Percentiles rank a stretch among this genome's conserved stretches.
Conservation (phyloP, 2,329 filamentous ascomycete species). For the Fusarium proliferatum region DNA sequence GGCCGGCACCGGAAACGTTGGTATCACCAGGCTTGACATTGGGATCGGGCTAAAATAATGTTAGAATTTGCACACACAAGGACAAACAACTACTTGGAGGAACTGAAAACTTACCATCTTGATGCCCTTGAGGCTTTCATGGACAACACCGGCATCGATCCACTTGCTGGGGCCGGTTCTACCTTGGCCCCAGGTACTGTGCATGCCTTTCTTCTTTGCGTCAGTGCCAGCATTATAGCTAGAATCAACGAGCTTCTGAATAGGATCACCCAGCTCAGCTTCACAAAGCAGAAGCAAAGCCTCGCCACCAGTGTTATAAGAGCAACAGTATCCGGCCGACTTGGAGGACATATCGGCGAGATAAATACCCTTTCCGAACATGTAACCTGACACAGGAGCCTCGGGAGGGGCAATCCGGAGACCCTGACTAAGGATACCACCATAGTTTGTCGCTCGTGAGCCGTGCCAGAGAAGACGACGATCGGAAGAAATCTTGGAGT, state of each 20-base stretch:
- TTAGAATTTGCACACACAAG: not conserved
- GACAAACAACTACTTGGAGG: not conserved
- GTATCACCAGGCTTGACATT: constrained; percentile 60
- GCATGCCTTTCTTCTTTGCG: constrained; percentile 68
- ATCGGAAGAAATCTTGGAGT: constrained; percentile 67
- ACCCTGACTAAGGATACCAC: constrained; percentile 87
- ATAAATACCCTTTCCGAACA: constrained; percentile 93
- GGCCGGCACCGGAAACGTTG: constrained; percentile 55
- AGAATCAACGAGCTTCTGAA: constrained; percentile 69
- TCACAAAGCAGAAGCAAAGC: constrained; percentile 86
- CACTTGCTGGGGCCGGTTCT: constrained; percentile 71
- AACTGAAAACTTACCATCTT: constrained; percentile 66
- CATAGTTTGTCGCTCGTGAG: constrained; percentile 84
- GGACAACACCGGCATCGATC: constrained; percentile 79
- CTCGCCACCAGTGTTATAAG: constrained; percentile 70
- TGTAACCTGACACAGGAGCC: constrained; percentile 82
- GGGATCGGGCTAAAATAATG: constrained; percentile 59
- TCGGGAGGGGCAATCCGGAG: constrained; percentile 90
- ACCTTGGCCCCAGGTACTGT: constrained; percentile 79
- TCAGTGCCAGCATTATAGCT: constrained; percentile 72
- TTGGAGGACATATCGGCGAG: constrained; percentile 88
- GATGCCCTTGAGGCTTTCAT: constrained; percentile 73
- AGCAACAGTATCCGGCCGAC: constrained; percentile 80
- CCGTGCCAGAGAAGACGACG: constrained; percentile 89
- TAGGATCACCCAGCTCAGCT: constrained; percentile 78